Evolutionary conservation across 257 asterid genomes (phyloP).

Genomic region (Solanum paucissectum): DNA sequence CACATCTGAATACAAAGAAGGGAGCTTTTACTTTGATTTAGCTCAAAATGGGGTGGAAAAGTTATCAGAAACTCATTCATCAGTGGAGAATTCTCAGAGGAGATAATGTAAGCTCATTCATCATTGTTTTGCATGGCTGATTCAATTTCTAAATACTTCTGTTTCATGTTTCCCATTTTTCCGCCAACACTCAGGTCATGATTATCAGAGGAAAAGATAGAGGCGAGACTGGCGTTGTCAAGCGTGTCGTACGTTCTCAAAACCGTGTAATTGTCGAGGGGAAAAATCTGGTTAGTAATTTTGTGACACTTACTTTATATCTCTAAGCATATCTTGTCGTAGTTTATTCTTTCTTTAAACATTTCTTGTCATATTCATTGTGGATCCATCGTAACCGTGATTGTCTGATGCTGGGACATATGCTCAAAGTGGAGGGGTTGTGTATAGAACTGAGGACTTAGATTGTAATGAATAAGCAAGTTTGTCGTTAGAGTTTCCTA

Average conservation of each 20-base stretch:
- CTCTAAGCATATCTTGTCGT: not conserved
- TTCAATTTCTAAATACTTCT: not conserved
- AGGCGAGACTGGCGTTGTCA: conserved; percentile 79
- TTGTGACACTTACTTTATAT: not conserved
- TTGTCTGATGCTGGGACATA: not conserved
- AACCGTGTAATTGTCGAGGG: conserved; percentile 93
- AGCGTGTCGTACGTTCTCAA: conserved; percentile 79
- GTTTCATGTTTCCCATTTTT: not conserved
- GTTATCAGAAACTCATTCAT: conserved; percentile 81
- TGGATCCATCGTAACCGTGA: not conserved
- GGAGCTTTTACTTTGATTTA: not conserved
- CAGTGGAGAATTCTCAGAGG: conserved; percentile 94
- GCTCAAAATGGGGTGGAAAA: conserved; percentile 78
- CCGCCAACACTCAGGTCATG: conserved; percentile 56
- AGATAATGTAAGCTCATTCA: conserved; percentile 56
- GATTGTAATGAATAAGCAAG: not conserved
- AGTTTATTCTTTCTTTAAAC: not conserved
- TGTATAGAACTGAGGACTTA: not conserved
- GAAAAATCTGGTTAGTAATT: conserved; percentile 63
- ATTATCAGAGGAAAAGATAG: conserved; percentile 87
- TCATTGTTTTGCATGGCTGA: not conserved
- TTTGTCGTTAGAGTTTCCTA: not conserved
- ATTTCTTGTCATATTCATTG: not conserved
- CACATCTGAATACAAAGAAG: not conserved
- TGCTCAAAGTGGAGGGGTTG: not conserved